A percentile compares a stretch with the other conserved stretches of the same genome.
These are phyloP conservation scores for Citrus trifoliata DNA, from an alignment of 345 rosid species.

Conservation along the genomic window DNA sequence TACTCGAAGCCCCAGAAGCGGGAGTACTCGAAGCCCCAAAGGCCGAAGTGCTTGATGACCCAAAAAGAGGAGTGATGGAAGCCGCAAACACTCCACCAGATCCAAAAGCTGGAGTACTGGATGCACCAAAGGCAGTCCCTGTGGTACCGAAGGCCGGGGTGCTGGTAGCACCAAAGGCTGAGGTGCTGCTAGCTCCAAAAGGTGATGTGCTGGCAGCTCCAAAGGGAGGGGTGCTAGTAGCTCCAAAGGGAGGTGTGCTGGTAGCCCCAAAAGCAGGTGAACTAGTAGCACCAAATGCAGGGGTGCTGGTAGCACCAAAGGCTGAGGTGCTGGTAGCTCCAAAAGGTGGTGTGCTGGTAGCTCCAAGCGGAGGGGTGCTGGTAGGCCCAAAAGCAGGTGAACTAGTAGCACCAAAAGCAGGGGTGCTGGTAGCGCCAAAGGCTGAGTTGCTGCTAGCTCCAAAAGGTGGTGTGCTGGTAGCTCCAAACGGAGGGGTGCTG, in stretches of 20 bases:
- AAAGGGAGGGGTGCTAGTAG: slow-evolving; percentile 35
- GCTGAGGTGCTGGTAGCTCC: too few relatives aligned
- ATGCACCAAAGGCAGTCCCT: slow-evolving; percentile 34
- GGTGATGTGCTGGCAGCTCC: slow-evolving; percentile 16
- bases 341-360: too few relatives aligned
- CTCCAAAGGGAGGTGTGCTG: slow-evolving; percentile 21
- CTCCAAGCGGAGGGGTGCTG: too few relatives aligned
- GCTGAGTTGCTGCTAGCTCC: slow-evolving; percentile 9
- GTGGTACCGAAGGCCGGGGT: slow-evolving; percentile 41
- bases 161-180: slow-evolving; percentile 11
- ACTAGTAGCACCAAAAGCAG: too few relatives aligned
- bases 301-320: too few relatives aligned
- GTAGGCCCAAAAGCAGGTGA: too few relatives aligned
- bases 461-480: slow-evolving; percentile 35
- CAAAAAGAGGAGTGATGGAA: slow-evolving; percentile 41
- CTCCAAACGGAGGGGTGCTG: slow-evolving; percentile 25
- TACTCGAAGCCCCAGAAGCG: too few relatives aligned
- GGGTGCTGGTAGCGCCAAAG: too few relatives aligned
- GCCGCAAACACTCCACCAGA: slow-evolving; percentile 36
- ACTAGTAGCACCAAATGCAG: too few relatives aligned
- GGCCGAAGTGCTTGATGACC: slow-evolving; percentile 27
- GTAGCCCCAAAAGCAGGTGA: too few relatives aligned
- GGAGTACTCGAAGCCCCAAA: slow-evolving; percentile 36
- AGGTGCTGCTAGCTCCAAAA: too few relatives aligned
- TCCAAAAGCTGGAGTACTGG: slow-evolving; percentile 49